phyloP scores from a whole-genome alignment of 148 eudicot genomes.

The Agrostemma githago region DNA sequence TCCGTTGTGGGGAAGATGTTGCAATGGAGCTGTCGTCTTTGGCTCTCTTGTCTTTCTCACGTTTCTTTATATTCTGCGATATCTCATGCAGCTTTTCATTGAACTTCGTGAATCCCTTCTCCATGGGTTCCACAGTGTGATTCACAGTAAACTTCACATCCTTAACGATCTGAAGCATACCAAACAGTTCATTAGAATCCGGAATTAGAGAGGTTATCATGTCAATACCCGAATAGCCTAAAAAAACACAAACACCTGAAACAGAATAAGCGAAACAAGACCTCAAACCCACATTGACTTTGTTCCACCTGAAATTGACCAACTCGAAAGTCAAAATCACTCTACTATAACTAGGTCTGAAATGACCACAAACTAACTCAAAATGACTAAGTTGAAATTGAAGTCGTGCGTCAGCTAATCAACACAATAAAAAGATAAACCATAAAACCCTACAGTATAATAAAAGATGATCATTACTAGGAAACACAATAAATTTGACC shows the following conservation, averaged over 20 bases:
- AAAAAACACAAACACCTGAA: not conserved
- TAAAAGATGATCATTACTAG: no score
- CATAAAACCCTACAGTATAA: not conserved
- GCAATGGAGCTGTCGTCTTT: conserved; percentile 78
- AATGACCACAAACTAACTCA: not conserved
- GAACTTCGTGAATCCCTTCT: conserved; percentile 81
- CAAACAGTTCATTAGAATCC: conserved; percentile 11
- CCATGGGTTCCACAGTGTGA: conserved; percentile 93
- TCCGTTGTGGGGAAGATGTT: conserved; percentile 44
- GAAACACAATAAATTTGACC: no score
- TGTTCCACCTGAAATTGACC: not conserved
- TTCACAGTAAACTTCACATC: conserved; percentile 81
- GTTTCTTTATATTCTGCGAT: conserved; percentile 79
- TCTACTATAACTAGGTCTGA: not conserved
- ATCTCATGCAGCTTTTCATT: conserved; percentile 79
- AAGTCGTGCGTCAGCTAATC: not conserved
- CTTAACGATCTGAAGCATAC: conserved; percentile 66
- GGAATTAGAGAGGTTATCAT: not conserved
- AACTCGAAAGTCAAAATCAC: not conserved
- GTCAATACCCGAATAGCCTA: not conserved
- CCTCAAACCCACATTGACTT: not conserved
- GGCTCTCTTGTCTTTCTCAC: conserved; percentile 62
- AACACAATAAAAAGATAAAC: not conserved
- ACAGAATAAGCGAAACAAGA: not conserved
- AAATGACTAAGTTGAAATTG: not conserved